These are phyloP conservation scores for Vaccinium myrtillus DNA, from an alignment of 148 eudicot species.

Conservation along the genomic window DNA sequence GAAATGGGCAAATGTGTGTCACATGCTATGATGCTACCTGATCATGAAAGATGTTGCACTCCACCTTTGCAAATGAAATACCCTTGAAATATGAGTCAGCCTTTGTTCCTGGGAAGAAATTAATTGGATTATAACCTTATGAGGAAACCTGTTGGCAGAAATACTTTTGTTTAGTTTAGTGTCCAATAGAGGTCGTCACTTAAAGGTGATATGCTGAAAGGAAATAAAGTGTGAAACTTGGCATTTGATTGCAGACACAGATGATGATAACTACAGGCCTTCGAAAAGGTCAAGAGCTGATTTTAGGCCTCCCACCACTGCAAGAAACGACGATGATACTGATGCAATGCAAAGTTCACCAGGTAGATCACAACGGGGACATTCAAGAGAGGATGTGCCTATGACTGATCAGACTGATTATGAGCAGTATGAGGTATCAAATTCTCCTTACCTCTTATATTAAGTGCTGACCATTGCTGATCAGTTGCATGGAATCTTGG, in stretches of 20 bases:
- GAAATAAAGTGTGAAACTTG: neutral
- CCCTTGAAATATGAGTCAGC: neutral
- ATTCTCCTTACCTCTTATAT: neutral
- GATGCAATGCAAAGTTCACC: constrained; percentile 90
- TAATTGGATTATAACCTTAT: neutral
- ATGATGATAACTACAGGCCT: constrained; percentile 82
- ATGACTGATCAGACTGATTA: constrained; percentile 89
- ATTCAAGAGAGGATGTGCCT: constrained; percentile 69
- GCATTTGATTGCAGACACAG: constrained; percentile 56
- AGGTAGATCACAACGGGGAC: constrained; percentile 68
- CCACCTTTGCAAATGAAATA: neutral
- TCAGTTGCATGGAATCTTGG: neutral
- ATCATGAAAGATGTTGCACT: neutral
- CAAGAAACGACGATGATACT: constrained; percentile 60
- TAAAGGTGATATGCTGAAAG: neutral
- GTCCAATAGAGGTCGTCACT: neutral
- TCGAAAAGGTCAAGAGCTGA: constrained; percentile 71
- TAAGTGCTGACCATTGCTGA: neutral
- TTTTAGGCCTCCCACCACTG: constrained; percentile 45
- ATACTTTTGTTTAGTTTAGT: neutral
- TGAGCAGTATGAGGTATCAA: constrained; percentile 63
- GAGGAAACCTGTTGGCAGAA: neutral
- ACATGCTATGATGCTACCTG: neutral
- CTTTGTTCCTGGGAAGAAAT: constrained; percentile 1
- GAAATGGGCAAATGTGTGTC: neutral